Conservation (phyloP, 1,139 yeast genomes). For the Taphrina betulina region DNA sequence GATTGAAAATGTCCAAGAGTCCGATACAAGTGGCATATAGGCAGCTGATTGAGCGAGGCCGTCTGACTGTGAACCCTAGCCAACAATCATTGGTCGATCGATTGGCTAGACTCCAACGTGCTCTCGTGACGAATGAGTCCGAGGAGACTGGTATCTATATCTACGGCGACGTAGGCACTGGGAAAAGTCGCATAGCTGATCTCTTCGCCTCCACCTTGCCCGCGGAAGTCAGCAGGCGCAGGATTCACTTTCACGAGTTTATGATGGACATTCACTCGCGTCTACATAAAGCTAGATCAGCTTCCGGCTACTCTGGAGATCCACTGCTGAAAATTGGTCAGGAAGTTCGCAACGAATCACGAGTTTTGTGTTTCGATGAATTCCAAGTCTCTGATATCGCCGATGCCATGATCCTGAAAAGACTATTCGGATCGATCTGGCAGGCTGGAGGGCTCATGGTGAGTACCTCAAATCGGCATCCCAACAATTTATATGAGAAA, state of each 20-base stretch:
- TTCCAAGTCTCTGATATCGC: slow-evolving; percentile 92
- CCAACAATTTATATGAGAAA: slow-evolving; percentile 86
- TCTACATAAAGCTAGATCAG: slow-evolving; percentile 66
- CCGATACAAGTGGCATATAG: slow-evolving; percentile 12
- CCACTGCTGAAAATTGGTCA: slow-evolving; percentile 63
- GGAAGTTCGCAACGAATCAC: slow-evolving; percentile 47
- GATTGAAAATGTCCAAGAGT: slow-evolving; percentile 3
- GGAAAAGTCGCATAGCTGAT: slow-evolving; percentile 98
- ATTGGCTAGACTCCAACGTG: not conserved
- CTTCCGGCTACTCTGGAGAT: slow-evolving; percentile 68
- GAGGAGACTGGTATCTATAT: slow-evolving; percentile 65
- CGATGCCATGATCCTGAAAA: slow-evolving; percentile 89
- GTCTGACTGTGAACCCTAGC: slow-evolving; percentile 7
- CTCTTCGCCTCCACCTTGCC: slow-evolving; percentile 84
- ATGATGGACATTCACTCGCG: slow-evolving; percentile 93
- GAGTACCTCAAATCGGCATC: slow-evolving; percentile 93
- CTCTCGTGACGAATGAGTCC: not conserved
- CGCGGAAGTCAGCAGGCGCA: slow-evolving; percentile 54
- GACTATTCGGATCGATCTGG: slow-evolving; percentile 62
- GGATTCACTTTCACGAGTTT: slow-evolving; percentile 93
- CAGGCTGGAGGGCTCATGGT: slow-evolving; percentile 83
- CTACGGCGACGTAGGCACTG: slow-evolving; percentile 98
- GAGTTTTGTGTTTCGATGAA: slow-evolving; percentile 85
- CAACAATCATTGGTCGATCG: slow-evolving; percentile 17
- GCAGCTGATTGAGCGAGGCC: slow-evolving; percentile 3